phyloP scores from a whole-genome alignment of 352 stramenopile genomes.

The Globisporangium carolinianum region DNA sequence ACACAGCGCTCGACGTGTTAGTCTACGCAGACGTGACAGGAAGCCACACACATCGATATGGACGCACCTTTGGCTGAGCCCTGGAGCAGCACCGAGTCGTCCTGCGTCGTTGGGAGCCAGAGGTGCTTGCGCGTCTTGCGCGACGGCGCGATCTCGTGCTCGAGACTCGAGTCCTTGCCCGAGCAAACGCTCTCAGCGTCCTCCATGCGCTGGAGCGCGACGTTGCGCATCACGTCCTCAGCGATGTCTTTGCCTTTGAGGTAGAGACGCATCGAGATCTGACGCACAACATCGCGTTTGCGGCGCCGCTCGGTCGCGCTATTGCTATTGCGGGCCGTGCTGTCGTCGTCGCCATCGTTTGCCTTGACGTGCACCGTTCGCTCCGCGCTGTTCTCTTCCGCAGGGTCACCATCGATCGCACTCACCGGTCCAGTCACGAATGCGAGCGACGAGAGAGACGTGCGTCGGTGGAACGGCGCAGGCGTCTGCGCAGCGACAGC shows the following conservation, averaged over 20 bases:
- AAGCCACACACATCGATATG: not conserved
- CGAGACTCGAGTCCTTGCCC: constrained; percentile 38
- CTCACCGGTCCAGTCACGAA: not conserved
- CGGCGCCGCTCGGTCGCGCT: constrained; percentile 16
- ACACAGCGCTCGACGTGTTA: not conserved
- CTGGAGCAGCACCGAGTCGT: constrained; percentile 60
- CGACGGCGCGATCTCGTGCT: constrained; percentile 58
- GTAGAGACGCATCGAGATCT: constrained; percentile 75
- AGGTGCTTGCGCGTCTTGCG: constrained; percentile 61
- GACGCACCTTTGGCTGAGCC: constrained; percentile 15
- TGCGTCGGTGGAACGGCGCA: constrained; percentile 3
- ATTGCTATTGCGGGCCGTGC: constrained; percentile 1
- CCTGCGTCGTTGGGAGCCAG: constrained; percentile 68
- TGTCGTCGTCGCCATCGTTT: not conserved
- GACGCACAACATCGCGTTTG: constrained; percentile 65
- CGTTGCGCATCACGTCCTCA: constrained; percentile 55
- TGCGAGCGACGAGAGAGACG: constrained; percentile 3
- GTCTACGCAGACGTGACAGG: not conserved
- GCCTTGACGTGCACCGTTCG: constrained; percentile 5
- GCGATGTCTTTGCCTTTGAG: constrained; percentile 63
- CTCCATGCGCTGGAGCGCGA: constrained; percentile 45
- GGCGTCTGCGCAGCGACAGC: not conserved
- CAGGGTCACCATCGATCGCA: constrained; percentile 1
- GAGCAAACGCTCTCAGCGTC: constrained; percentile 48
- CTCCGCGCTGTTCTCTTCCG: constrained; percentile 7